phyloP scores from a whole-genome alignment of 2,329 filamentous ascomycete genomes.

The Scytalidium sp. region DNA sequence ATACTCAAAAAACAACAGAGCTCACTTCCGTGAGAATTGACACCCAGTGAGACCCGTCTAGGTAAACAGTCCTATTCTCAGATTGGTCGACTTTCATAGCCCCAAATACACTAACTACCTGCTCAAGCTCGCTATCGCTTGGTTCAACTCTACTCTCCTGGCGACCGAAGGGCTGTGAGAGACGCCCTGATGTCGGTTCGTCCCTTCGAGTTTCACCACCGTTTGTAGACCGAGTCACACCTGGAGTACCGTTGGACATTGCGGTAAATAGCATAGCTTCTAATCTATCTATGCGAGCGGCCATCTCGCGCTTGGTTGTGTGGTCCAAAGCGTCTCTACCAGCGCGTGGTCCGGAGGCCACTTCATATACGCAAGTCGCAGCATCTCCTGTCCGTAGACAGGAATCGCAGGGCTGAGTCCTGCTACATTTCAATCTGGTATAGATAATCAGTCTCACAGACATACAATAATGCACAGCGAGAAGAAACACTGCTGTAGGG shows the following conservation, averaged over 20 bases:
- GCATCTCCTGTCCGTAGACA: conserved; percentile 11
- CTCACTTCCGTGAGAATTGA: conserved; percentile 12
- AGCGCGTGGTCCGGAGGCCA: background rate
- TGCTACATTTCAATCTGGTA: conserved; percentile 3
- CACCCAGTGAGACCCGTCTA: conserved; percentile 10
- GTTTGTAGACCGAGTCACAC: background rate
- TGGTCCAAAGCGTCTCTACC: conserved; percentile 1
- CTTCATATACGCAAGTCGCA: conserved; percentile 8
- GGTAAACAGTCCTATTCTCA: conserved; percentile 7
- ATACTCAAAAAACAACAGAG: background rate
- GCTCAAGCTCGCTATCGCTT: conserved; percentile 1
- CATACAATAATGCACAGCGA: too few species aligned
- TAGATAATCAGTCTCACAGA: background rate
- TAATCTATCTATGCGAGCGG: conserved; percentile 9
- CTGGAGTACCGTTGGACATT: background rate
- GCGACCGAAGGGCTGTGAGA: background rate
- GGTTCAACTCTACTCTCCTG: background rate
- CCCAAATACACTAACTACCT: conserved; percentile 6
- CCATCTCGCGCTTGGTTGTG: conserved; percentile 3
- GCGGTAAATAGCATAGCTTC: conserved; percentile 9
- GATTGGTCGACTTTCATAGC: conserved; percentile 10
- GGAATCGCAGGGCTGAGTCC: conserved; percentile 11
- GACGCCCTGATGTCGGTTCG: background rate
- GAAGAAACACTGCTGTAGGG: too few species aligned
- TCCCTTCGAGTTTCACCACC: background rate